These are phyloP conservation scores for Colletotrichum sp. DNA, from an alignment of 2,329 filamentous ascomycete genomes.

Conservation along the genomic window DNA sequence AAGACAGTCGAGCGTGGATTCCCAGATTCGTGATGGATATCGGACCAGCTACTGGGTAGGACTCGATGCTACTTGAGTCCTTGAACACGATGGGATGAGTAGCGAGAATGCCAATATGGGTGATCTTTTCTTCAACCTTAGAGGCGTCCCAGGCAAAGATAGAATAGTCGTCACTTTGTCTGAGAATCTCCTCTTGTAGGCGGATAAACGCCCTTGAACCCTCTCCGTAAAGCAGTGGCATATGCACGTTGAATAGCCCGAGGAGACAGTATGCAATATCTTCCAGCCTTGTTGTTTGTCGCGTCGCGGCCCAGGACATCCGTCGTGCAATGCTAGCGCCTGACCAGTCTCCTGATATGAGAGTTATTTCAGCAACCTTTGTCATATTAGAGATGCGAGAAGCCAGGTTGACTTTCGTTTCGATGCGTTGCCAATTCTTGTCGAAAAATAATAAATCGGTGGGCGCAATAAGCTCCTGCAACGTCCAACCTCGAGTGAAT, in stretches of 20 bases:
- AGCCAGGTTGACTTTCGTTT: background rate
- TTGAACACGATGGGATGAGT: rapidly evolving
- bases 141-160: background rate
- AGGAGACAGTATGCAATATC: conserved; percentile 33
- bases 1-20: background rate
- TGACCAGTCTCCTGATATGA: background rate
- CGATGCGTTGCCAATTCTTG: background rate
- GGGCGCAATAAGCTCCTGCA: conserved; percentile 22
- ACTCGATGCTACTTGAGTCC: background rate
- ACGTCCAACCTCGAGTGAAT: conserved; percentile 24
- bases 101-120: background rate
- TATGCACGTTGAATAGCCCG: conserved; percentile 32
- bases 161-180: background rate
- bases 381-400: background rate
- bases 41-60: background rate
- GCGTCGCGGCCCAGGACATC: conserved; percentile 32
- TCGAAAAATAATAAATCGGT: conserved; percentile 10
- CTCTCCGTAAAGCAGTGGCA: conserved; percentile 33
- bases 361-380: background rate
- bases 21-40: background rate
- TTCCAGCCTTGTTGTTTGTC: conserved; percentile 26
- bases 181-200: conserved; percentile 20
- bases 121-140: rapidly evolving
- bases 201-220: conserved; percentile 28
- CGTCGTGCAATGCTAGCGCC: conserved; percentile 26